Conservation (phyloP, 192 early-diverging fungal genomes). For the Coemansia sp. region DNA sequence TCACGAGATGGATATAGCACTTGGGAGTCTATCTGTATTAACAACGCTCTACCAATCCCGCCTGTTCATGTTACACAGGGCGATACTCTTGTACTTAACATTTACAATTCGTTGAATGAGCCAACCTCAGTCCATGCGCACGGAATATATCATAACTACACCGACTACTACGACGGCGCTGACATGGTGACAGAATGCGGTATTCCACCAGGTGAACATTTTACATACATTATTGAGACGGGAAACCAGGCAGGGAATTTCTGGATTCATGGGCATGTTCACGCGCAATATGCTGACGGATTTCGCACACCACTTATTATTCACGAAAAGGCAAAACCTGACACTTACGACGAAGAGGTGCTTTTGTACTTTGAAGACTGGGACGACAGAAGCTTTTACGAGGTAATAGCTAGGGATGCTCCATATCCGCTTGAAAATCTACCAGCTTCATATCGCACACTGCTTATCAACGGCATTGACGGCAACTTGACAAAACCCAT, state of each 20-base stretch:
- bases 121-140: constrained; percentile 68
- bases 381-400: constrained; percentile 34
- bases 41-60: constrained; percentile 55
- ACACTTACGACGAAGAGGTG: constrained; percentile 62
- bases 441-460: not conserved
- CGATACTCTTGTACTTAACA: constrained; percentile 23
- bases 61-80: constrained; percentile 4
- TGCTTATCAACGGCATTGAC: constrained; percentile 49
- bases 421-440: not conserved
- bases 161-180: constrained; percentile 65
- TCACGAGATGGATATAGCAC: constrained; percentile 60
- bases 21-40: constrained; percentile 60
- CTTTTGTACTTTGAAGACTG: constrained; percentile 62
- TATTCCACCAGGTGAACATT: constrained; percentile 59
- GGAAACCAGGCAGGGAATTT: constrained; percentile 63
- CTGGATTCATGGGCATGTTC: constrained; percentile 73
- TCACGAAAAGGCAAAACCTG: constrained; percentile 30
- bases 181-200: constrained; percentile 65
- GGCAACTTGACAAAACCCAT: constrained; percentile 35
- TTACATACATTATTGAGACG: constrained; percentile 60
- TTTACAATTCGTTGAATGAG: constrained; percentile 48
- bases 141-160: constrained; percentile 71
- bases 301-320: constrained; percentile 67
- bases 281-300: constrained; percentile 74
- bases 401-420: not conserved